A percentile compares a stretch with the other conserved stretches of the same genome.
phyloP scores from a whole-genome alignment of 2,329 filamentous ascomycete genomes.

The Clathrospora elynae region DNA sequence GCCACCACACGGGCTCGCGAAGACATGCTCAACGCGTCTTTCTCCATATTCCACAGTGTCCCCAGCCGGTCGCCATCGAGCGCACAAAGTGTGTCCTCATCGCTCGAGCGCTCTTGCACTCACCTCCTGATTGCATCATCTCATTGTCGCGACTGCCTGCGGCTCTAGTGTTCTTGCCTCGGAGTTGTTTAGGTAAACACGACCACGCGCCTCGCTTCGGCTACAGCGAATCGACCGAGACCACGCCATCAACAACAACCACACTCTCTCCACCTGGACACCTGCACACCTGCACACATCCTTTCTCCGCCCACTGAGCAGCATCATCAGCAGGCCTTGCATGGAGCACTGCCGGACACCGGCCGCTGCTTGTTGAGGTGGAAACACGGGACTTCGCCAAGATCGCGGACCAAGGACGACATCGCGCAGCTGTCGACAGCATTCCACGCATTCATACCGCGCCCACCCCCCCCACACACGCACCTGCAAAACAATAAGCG shows the following conservation, averaged over 20 bases:
- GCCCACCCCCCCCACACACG: slow-evolving; percentile 14
- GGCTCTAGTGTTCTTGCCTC: slow-evolving; percentile 23
- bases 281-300: too few species aligned
- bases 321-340: slow-evolving; percentile 35
- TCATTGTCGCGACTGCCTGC: slow-evolving; percentile 15
- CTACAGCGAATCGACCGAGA: slow-evolving; percentile 33
- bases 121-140: slow-evolving; percentile 26
- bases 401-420: slow-evolving; percentile 22
- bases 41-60: slow-evolving; percentile 28
- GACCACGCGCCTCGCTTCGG: slow-evolving; percentile 27
- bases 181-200: slow-evolving; percentile 23
- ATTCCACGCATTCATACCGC: slow-evolving; percentile 40
- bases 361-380: slow-evolving; percentile 44
- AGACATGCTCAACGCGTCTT: slow-evolving; percentile 31
- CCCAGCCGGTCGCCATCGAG: slow-evolving; percentile 33
- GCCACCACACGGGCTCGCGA: slow-evolving; percentile 26
- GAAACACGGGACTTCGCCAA: slow-evolving; percentile 23
- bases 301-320: slow-evolving; percentile 15
- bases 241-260: slow-evolving; percentile 26
- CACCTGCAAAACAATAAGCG: slow-evolving; percentile 17
- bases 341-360: slow-evolving; percentile 38
- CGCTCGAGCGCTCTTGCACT: slow-evolving; percentile 18
- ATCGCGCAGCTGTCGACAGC: slow-evolving; percentile 25
- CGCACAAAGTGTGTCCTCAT: slow-evolving; percentile 33
- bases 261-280: slow-evolving; percentile 19